Evolutionary conservation across 2,329 filamentous ascomycete species (phyloP).

Genomic region (Aureobasidium melanogenum): DNA sequence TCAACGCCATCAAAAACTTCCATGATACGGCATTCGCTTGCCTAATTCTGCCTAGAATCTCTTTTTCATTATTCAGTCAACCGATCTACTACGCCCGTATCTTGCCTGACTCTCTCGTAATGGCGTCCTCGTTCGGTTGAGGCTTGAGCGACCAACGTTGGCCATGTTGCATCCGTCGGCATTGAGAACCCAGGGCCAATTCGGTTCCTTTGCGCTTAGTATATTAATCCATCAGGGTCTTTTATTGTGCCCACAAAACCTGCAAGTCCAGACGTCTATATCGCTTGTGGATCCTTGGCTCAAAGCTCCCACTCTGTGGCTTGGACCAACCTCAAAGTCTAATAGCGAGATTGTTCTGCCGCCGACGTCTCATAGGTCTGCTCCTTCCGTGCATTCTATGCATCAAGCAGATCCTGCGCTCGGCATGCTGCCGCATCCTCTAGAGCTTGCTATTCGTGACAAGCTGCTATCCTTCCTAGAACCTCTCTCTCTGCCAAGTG

Average conservation of each 20-base stretch:
- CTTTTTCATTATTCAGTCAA: neutral
- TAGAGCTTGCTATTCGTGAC: neutral
- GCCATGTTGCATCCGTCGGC: neutral
- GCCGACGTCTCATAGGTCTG: conserved; percentile 1
- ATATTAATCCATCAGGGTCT: neutral
- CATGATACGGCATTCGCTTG: neutral
- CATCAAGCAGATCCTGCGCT: neutral
- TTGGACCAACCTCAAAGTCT: neutral
- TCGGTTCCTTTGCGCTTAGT: neutral
- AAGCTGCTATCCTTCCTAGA: neutral
- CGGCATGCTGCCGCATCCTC: neutral
- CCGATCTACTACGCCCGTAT: neutral
- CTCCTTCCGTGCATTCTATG: conserved; percentile 2
- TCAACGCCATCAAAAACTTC: conserved; percentile 1
- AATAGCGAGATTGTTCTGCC: conserved; percentile 3
- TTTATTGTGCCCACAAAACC: neutral
- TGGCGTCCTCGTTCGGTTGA: neutral
- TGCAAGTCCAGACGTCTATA: neutral
- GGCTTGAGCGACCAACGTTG: neutral
- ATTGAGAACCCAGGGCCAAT: neutral
- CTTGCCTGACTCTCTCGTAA: neutral
- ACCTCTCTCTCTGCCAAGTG: no score
- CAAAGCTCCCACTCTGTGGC: neutral
- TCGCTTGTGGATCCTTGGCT: conserved; percentile 1
- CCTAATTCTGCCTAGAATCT: neutral